Conservation (phyloP, 148 eudicot genomes). For the Amaranthus palmeri region DNA sequence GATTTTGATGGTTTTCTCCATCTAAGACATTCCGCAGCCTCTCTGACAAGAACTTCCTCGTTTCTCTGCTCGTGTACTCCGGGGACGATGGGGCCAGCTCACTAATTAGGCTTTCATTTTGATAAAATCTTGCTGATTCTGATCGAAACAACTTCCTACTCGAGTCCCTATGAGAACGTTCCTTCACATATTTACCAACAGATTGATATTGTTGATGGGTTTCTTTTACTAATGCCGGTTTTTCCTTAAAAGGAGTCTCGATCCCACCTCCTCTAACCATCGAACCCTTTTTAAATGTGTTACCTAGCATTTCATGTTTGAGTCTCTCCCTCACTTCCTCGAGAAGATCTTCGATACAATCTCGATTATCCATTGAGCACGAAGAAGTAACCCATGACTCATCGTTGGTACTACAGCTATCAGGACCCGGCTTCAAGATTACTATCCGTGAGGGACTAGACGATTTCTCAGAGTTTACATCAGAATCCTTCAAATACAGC, state of each 20-base stretch:
- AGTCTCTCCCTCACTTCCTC: slow-evolving; percentile 92
- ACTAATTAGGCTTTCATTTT: slow-evolving; percentile 47
- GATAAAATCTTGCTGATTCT: slow-evolving; percentile 73
- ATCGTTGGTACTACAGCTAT: slow-evolving; percentile 43
- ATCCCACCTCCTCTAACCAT: slow-evolving; percentile 82
- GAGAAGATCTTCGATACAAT: slow-evolving; percentile 82
- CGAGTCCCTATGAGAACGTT: slow-evolving; percentile 40
- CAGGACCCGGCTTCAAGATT: slow-evolving; percentile 83
- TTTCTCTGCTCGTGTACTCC: slow-evolving; percentile 45
- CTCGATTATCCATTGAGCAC: slow-evolving; percentile 60
- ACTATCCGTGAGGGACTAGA: slow-evolving; percentile 67
- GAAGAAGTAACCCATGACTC: slow-evolving; percentile 75
- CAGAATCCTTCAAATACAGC: slow-evolving; percentile 27
- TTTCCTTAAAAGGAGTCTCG: slow-evolving; percentile 74
- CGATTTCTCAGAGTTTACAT: slow-evolving; percentile 26
- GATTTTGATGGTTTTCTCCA: slow-evolving; percentile 35
- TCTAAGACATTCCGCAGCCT: slow-evolving; percentile 61
- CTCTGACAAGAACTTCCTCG: slow-evolving; percentile 55
- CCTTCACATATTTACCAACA: slow-evolving; percentile 50
- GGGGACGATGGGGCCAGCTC: slow-evolving; percentile 56
- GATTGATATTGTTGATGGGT: slow-evolving; percentile 36
- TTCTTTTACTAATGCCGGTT: slow-evolving; percentile 52
- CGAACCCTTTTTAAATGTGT: slow-evolving; percentile 34
- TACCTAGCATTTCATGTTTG: slow-evolving; percentile 63
- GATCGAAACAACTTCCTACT: slow-evolving; percentile 59